phyloP scores from a whole-genome alignment of 2,329 filamentous ascomycete genomes.

The Fusarium sp. region DNA sequence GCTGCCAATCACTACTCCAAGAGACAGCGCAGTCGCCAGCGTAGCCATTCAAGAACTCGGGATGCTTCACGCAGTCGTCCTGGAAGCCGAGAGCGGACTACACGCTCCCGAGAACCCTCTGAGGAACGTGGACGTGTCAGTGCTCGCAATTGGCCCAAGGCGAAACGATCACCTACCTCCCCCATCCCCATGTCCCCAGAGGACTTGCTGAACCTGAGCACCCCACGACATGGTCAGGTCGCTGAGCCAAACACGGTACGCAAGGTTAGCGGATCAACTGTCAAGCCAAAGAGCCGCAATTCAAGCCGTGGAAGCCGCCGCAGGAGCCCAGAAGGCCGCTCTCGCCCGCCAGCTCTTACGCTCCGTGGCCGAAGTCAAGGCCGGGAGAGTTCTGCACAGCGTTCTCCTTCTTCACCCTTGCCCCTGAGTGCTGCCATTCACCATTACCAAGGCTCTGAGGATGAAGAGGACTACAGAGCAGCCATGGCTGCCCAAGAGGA shows the following conservation, averaged over 20 bases:
- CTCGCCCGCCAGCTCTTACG: constrained; percentile 55
- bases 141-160: constrained; percentile 72
- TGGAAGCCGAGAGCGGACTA: constrained; percentile 59
- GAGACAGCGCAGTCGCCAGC: constrained; percentile 64
- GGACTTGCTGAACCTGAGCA: constrained; percentile 74
- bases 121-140: constrained; percentile 75
- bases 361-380: constrained; percentile 71
- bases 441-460: constrained; percentile 62
- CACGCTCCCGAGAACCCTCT: constrained; percentile 68
- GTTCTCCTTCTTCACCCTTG: constrained; percentile 83
- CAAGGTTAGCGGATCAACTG: constrained; percentile 50
- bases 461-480: constrained; percentile 68
- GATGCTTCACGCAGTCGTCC: constrained; percentile 58
- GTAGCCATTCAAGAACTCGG: constrained; percentile 57
- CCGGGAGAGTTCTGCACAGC: constrained; percentile 65
- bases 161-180: constrained; percentile 89
- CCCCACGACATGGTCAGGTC: constrained; percentile 48
- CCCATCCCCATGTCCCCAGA: constrained; percentile 95
- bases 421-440: constrained; percentile 69
- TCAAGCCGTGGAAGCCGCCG: constrained; percentile 60
- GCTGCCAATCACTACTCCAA: constrained; percentile 73
- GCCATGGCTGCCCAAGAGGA: constrained; percentile 64
- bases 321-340: constrained; percentile 57
- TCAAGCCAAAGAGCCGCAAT: constrained; percentile 54
- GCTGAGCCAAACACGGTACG: constrained; percentile 57